A percentile compares a stretch with the other conserved stretches of the same genome.
Conservation (phyloP, 1,284 basidiomycete genomes). For the Vanrija pseudolonga region DNA sequence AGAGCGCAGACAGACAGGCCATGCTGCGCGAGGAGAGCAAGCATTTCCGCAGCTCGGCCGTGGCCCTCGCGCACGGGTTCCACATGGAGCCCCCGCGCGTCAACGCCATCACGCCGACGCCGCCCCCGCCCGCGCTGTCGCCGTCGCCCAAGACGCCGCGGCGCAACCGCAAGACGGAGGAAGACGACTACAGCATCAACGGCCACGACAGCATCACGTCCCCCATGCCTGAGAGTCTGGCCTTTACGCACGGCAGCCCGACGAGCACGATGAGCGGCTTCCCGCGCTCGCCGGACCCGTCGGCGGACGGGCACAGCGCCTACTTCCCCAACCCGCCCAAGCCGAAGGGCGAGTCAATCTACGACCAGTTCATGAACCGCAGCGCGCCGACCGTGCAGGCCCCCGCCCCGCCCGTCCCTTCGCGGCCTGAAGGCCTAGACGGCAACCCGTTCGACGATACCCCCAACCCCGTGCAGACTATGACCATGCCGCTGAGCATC, state of each 20-base stretch:
- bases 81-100: slow-evolving; percentile 1
- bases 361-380: neutral
- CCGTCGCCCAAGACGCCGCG: too few species aligned
- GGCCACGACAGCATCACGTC: neutral
- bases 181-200: neutral
- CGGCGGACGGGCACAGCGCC: neutral
- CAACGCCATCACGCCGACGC: too few species aligned
- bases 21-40: slow-evolving; percentile 5
- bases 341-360: neutral
- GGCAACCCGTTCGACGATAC: neutral
- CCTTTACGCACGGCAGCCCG: neutral
- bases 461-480: neutral
- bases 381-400: neutral
- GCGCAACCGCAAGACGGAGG: too few species aligned
- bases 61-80: slow-evolving; percentile 2
- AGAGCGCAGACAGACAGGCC: slow-evolving; percentile 4
- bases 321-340: too few species aligned
- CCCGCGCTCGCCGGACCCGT: neutral
- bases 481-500: neutral
- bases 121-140: too few species aligned
- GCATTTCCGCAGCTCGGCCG: slow-evolving; percentile 3
- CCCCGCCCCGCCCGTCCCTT: neutral
- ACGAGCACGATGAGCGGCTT: neutral
- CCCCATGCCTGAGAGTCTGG: too few species aligned
- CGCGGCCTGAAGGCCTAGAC: neutral